These are phyloP conservation scores for Citrus unshiu DNA, from an alignment of 345 rosid species.

Conservation along the genomic window DNA sequence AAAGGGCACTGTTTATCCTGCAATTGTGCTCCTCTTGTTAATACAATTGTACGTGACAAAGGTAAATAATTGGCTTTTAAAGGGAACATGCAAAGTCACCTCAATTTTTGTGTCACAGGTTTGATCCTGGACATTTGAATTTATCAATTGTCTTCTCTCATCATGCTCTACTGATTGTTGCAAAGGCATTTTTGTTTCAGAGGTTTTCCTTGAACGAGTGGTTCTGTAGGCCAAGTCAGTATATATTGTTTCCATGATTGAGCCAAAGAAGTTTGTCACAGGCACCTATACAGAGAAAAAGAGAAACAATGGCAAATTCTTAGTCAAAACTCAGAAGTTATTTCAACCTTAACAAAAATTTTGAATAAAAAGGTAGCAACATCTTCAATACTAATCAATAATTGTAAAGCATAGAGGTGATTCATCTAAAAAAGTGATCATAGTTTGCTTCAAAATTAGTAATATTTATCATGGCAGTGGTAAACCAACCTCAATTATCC, in stretches of 20 bases:
- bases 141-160: slow-evolving; percentile 20
- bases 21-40: slow-evolving; percentile 11
- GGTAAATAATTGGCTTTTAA: not conserved
- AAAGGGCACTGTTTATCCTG: slow-evolving; percentile 52
- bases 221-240: slow-evolving; percentile 70
- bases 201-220: slow-evolving; percentile 32
- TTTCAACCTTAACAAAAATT: not conserved
- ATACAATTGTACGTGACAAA: not conserved
- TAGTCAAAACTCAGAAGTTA: not conserved
- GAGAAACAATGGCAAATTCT: slow-evolving; percentile 10
- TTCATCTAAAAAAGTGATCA: not conserved
- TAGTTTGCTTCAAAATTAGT: not conserved
- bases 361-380: not conserved
- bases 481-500: no score
- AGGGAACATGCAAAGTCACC: slow-evolving; percentile 25
- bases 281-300: slow-evolving; percentile 60
- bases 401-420: not conserved
- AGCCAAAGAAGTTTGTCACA: slow-evolving; percentile 93
- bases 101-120: slow-evolving; percentile 18
- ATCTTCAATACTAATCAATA: not conserved
- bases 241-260: slow-evolving; percentile 90
- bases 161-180: slow-evolving; percentile 28
- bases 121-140: slow-evolving; percentile 18
- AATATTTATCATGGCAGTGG: not conserved
- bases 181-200: slow-evolving; percentile 19